phyloP scores from a whole-genome alignment of 768 basidiomycete species.

The Phanerodontia chrysosporium region DNA sequence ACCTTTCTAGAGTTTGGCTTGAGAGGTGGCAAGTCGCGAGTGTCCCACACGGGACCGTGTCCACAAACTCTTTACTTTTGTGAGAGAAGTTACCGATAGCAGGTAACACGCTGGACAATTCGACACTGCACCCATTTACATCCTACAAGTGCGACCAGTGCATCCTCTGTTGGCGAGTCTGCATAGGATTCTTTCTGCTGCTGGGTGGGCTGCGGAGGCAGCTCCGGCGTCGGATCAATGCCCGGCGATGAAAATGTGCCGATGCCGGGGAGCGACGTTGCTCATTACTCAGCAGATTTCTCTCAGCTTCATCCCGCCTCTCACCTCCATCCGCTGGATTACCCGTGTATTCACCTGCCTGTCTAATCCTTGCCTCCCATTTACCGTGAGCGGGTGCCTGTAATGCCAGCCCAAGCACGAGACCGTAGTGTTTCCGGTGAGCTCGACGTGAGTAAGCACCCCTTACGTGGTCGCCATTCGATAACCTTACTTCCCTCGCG shows the following conservation, averaged over 20 bases:
- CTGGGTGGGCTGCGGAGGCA: neutral
- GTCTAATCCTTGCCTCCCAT: neutral
- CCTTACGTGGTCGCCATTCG: slow-evolving; percentile 7
- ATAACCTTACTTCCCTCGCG: neutral
- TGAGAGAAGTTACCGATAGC: no score
- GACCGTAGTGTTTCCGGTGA: slow-evolving; percentile 67
- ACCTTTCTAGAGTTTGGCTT: no score
- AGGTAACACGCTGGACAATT: no score
- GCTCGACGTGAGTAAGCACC: slow-evolving; percentile 38
- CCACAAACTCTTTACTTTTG: no score
- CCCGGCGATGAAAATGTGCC: neutral
- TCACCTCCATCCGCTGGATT: neutral
- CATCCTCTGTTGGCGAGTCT: neutral
- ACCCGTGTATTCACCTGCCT: neutral
- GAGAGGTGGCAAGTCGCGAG: no score
- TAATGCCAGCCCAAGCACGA: slow-evolving; percentile 49
- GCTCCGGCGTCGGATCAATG: neutral
- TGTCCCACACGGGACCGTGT: no score
- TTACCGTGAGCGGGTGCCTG: neutral
- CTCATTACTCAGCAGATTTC: slow-evolving; percentile 5
- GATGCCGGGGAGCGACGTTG: neutral
- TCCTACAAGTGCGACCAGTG: no score
- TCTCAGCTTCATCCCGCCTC: slow-evolving; percentile 2
- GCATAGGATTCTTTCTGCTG: no score
- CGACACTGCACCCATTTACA: no score